Evolutionary conservation across 2,329 filamentous ascomycete genomes (phyloP), one percentile per base, ranked within the genome.

Genomic region (Colletotrichum sp.): DNA sequence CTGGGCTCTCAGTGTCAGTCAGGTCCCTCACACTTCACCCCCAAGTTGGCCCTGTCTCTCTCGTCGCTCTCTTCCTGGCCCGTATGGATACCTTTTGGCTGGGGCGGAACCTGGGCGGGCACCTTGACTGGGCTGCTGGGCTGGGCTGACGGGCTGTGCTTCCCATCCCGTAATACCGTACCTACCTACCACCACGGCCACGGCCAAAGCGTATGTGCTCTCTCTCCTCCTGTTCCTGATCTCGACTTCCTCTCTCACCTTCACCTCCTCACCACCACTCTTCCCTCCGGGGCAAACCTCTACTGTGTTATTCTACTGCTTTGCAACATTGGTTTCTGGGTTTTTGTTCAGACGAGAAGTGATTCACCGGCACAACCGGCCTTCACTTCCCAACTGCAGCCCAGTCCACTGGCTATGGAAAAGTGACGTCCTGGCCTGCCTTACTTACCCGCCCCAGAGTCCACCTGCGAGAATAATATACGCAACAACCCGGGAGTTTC

Each of bases 351-450:
- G 39, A 48, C 69, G 73, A 39, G 34, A 63, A 43, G 55, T 61
- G 57, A 63, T 32, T 52, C 57, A 63, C 57, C 26, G 48, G 57
- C 34, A 63, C 57, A 32, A 48, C 18, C 30, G 48, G 43, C 39
- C 43, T 48, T 34, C 65, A 16, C 30, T 74, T 21, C 28, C 63
- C 74, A 39, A 75, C 72, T 64, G 61, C 69, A 57, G 67, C 32
- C 66, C 57, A 63, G 63, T 59, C 72, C 24, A 66, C 72, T 61
- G 32, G 61, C 71, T 66, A 74, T 76, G 68, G 63, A 59, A 39
- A 73, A 73, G 68, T 77, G 75, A 77, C 75, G 75, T 77, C 73
- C 75, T 77, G 73, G 43, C n/a, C 43, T 48, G 43, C 43, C 43
- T 21, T 48, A 21, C 64, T 69, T 59, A 57, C 48, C 71, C 66